phyloP scores from a whole-genome alignment of 768 basidiomycete species.

The Steccherinum ochraceum region DNA sequence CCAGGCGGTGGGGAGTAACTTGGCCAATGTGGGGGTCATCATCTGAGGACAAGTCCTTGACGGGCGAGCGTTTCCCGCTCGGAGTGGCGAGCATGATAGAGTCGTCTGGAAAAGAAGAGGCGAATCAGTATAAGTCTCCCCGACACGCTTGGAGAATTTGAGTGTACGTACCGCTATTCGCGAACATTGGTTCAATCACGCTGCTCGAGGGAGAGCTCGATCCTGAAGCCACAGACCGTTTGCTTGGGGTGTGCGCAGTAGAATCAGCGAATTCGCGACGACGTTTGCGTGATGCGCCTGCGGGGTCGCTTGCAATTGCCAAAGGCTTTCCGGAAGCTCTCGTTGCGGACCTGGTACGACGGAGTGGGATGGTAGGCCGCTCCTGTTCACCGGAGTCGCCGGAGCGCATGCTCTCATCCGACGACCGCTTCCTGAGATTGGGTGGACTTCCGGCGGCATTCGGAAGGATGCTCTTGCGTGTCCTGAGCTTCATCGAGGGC shows the following conservation, averaged over 20 bases:
- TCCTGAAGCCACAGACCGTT: background rate
- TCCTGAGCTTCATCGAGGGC: background rate
- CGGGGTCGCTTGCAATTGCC: background rate
- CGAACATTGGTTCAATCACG: constrained; percentile 16
- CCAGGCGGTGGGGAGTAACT: constrained; percentile 63
- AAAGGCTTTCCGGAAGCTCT: constrained; percentile 8
- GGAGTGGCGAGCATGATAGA: constrained; percentile 34
- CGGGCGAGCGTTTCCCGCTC: background rate
- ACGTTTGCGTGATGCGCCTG: background rate
- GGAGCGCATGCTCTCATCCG: constrained; percentile 1
- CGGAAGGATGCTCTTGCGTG: constrained; percentile 35
- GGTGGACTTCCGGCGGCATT: constrained; percentile 40
- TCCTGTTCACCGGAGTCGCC: background rate
- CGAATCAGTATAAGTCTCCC: constrained; percentile 1
- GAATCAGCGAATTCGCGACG: background rate
- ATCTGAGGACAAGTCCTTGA: constrained; percentile 46
- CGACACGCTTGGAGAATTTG: background rate
- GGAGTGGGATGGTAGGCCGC: background rate
- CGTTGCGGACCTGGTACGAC: constrained; percentile 14
- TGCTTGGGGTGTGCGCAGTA: constrained; percentile 2
- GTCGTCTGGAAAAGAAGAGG: constrained; percentile 34
- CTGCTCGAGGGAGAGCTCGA: constrained; percentile 17
- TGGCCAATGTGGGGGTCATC: constrained; percentile 60
- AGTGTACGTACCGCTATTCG: constrained; percentile 30
- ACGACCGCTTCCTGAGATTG: constrained; percentile 22